Evolutionary conservation across 1,139 yeast genomes (phyloP).

Genomic region (Groenewaldozyma sp.): DNA sequence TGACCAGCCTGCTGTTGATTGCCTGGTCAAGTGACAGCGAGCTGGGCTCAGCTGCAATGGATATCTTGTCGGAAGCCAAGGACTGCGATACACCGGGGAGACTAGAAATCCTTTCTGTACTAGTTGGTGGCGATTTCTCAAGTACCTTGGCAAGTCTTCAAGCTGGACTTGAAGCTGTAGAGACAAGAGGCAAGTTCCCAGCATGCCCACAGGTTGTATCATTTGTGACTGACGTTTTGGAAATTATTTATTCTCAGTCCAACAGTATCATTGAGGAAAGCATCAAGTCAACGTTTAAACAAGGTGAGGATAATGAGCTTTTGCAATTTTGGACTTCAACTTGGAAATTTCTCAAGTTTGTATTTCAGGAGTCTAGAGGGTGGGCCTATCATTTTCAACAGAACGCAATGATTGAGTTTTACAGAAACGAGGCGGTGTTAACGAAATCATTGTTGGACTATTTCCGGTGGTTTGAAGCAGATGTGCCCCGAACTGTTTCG

Average conservation of each 20-base stretch:
- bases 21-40: slow-evolving; percentile 10
- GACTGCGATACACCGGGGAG: too few relatives aligned
- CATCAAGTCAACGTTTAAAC: slow-evolving; percentile 20
- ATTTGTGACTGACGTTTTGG: slow-evolving; percentile 63
- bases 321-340: slow-evolving; percentile 51
- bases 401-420: slow-evolving; percentile 60
- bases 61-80: slow-evolving; percentile 63
- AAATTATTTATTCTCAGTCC: slow-evolving; percentile 57
- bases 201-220: slow-evolving; percentile 71
- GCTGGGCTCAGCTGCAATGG: slow-evolving; percentile 43
- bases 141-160: too few relatives aligned
- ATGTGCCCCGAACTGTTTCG: slow-evolving; percentile 24
- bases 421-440: slow-evolving; percentile 77
- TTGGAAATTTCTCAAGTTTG: slow-evolving; percentile 65
- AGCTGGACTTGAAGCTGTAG: too few relatives aligned
- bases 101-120: too few relatives aligned
- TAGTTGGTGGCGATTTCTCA: too few relatives aligned
- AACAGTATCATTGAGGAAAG: slow-evolving; percentile 40
- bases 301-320: slow-evolving; percentile 20
- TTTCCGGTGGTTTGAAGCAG: slow-evolving; percentile 44
- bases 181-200: slow-evolving; percentile 43
- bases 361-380: slow-evolving; percentile 54
- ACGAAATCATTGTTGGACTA: slow-evolving; percentile 62
- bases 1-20: slow-evolving; percentile 7
- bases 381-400: slow-evolving; percentile 64